phyloP scores from a whole-genome alignment of 192 early-diverging fungal genomes.

The Geranomyces michiganensis region DNA sequence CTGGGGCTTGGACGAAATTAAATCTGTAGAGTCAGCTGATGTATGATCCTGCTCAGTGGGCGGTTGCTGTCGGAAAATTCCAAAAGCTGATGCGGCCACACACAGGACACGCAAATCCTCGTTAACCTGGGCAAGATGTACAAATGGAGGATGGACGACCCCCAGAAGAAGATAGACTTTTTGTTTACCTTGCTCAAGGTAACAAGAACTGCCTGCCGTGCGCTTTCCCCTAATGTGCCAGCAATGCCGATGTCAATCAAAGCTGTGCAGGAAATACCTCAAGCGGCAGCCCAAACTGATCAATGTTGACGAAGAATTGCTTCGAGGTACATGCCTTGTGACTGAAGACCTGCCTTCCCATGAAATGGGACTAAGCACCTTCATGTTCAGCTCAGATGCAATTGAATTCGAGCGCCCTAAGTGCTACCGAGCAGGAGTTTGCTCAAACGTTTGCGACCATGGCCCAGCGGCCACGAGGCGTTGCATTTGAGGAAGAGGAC shows the following conservation, averaged over 20 bases:
- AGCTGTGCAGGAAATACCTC: slow-evolving; percentile 41
- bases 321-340: slow-evolving; percentile 13
- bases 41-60: neutral
- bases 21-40: slow-evolving; percentile 41
- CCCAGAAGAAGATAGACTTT: slow-evolving; percentile 43
- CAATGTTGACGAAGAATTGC: slow-evolving; percentile 50
- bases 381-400: slow-evolving; percentile 31
- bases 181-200: slow-evolving; percentile 47
- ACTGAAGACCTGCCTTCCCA: neutral
- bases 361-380: neutral
- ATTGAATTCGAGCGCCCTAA: slow-evolving; percentile 16
- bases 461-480: neutral
- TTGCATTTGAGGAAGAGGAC: slow-evolving; percentile 35
- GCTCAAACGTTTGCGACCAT: slow-evolving; percentile 24
- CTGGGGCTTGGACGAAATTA: slow-evolving; percentile 55
- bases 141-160: slow-evolving; percentile 45
- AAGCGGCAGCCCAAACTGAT: slow-evolving; percentile 45
- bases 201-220: neutral
- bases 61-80: neutral
- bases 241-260: slow-evolving; percentile 11
- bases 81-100: neutral
- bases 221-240: neutral
- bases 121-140: slow-evolving; percentile 50
- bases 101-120: slow-evolving; percentile 38
- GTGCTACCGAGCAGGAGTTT: slow-evolving; percentile 28